Evolutionary conservation across 495 filamentous ascomycete genomes (phyloP).

Genomic region (Astrothelium subdiscretum): DNA sequence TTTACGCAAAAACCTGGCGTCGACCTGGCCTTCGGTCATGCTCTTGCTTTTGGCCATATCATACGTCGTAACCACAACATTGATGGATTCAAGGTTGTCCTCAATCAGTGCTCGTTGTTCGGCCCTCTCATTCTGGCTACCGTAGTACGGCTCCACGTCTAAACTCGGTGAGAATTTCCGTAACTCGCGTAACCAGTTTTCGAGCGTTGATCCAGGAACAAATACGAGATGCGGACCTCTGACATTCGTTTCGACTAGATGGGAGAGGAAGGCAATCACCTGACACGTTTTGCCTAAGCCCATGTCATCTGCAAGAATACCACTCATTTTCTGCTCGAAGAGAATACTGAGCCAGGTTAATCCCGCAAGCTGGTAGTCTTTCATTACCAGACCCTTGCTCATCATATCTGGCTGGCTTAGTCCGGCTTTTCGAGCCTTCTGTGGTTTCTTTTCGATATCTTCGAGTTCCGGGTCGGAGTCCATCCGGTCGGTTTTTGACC

Average conservation of each 20-base stretch:
- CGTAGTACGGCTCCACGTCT: slow-evolving; percentile 72
- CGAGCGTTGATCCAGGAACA: slow-evolving; percentile 82
- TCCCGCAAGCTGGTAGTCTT: slow-evolving; percentile 87
- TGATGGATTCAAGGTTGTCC: slow-evolving; percentile 49
- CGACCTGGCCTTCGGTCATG: slow-evolving; percentile 16
- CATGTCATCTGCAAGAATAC: slow-evolving; percentile 97
- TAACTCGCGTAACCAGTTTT: slow-evolving; percentile 93
- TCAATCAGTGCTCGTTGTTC: slow-evolving; percentile 55
- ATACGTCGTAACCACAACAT: slow-evolving; percentile 89
- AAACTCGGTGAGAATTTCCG: slow-evolving; percentile 70
- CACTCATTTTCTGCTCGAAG: slow-evolving; percentile 62
- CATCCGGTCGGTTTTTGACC: slow-evolving; percentile 28
- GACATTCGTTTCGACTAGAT: slow-evolving; percentile 55
- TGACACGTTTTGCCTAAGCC: slow-evolving; percentile 95
- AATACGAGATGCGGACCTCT: slow-evolving; percentile 77
- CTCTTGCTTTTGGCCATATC: slow-evolving; percentile 52
- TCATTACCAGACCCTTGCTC: slow-evolving; percentile 57
- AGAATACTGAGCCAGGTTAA: slow-evolving; percentile 86
- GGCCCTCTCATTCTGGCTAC: slow-evolving; percentile 46
- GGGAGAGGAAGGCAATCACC: slow-evolving; percentile 82
- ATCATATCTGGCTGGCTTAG: slow-evolving; percentile 65
- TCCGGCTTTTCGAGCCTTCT: neutral
- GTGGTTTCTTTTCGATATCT: neutral
- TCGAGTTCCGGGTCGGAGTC: neutral
- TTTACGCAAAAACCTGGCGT: slow-evolving; percentile 58